phyloP scores from a whole-genome alignment of 2,329 filamentous ascomycete genomes.

The Monosporascus ibericus region DNA sequence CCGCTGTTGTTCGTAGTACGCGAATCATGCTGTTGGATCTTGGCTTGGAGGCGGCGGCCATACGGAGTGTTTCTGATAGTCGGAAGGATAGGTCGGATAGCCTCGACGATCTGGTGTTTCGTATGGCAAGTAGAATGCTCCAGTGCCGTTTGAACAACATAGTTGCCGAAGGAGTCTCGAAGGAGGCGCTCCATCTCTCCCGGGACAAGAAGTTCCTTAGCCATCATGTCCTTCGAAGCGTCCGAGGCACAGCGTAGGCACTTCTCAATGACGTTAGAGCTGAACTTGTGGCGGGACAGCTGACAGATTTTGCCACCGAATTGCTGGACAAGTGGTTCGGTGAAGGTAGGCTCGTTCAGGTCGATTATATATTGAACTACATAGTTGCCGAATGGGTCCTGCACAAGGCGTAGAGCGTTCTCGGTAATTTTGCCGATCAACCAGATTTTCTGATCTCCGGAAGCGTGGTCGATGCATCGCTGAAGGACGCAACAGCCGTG shows the following conservation, averaged over 20 bases:
- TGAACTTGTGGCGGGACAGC: conserved; percentile 94
- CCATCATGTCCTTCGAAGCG: conserved; percentile 70
- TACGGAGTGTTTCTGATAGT: conserved; percentile 87
- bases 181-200: conserved; percentile 82
- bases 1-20: conserved; percentile 40
- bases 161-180: conserved; percentile 92
- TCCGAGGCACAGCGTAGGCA: conserved; percentile 78
- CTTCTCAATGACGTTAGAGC: conserved; percentile 98
- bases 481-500: conserved; percentile 98
- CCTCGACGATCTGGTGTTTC: conserved; percentile 72
- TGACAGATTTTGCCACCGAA: conserved; percentile 68
- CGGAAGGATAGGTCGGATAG: conserved; percentile 78
- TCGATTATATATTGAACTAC: conserved; percentile 98
- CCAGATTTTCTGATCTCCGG: conserved; percentile 79
- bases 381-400: conserved; percentile 98
- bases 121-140: conserved; percentile 72
- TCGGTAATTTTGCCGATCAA: conserved; percentile 82
- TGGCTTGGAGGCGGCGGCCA: conserved; percentile 86
- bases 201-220: conserved; percentile 70
- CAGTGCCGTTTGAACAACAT: conserved; percentile 93
- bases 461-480: conserved; percentile 95
- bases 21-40: conserved; percentile 61
- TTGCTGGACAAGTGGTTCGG: conserved; percentile 76
- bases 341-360: conserved; percentile 80
- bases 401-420: conserved; percentile 82